A percentile compares a stretch with the other conserved stretches of the same genome.
phyloP scores from a whole-genome alignment of 805 yeast genomes.

The Lachancea dasiensis region DNA sequence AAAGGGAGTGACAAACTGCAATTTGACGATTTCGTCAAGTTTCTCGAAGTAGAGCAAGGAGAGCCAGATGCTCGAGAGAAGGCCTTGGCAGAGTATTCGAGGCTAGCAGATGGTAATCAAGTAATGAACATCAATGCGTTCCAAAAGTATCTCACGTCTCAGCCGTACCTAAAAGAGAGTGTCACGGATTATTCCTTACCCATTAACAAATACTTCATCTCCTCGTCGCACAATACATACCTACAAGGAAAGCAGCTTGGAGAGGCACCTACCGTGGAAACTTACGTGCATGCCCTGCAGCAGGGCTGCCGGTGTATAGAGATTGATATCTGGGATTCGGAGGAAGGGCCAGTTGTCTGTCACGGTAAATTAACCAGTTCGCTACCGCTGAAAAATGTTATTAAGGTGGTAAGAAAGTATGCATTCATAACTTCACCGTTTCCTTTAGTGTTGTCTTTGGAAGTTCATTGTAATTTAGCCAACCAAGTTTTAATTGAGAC shows the following conservation, averaged over 20 bases:
- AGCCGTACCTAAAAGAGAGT: constrained; percentile 21
- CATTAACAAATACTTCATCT: constrained; percentile 77
- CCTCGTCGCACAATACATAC: constrained; percentile 94
- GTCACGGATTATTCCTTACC: constrained; percentile 51
- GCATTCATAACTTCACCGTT: constrained; percentile 84
- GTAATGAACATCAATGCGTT: constrained; percentile 22
- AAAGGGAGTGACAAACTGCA: constrained; percentile 20
- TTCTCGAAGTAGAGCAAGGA: constrained; percentile 43
- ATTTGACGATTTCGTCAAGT: constrained; percentile 35
- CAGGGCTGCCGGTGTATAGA: constrained; percentile 95
- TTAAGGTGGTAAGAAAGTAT: constrained; percentile 69
- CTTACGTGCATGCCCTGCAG: constrained; percentile 79
- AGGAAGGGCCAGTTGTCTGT: constrained; percentile 73
- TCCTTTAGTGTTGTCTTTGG: constrained; percentile 83
- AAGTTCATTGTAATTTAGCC: constrained; percentile 65
- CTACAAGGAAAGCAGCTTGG: constrained; percentile 82
- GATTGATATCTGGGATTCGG: constrained; percentile 91
- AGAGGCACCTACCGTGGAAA: constrained; percentile 83
- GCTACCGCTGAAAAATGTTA: constrained; percentile 61
- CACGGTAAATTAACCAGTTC: constrained; percentile 88
- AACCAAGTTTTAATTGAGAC: constrained; percentile 59
- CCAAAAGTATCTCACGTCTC: constrained; percentile 29
- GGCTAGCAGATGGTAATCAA: constrained; percentile 28
- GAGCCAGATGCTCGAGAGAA: constrained; percentile 36
- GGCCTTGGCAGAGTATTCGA: constrained; percentile 30